A percentile compares a stretch with the other conserved stretches of the same genome.
Conservation (phyloP, 768 basidiomycete species). For the Agrocybe pediades region DNA sequence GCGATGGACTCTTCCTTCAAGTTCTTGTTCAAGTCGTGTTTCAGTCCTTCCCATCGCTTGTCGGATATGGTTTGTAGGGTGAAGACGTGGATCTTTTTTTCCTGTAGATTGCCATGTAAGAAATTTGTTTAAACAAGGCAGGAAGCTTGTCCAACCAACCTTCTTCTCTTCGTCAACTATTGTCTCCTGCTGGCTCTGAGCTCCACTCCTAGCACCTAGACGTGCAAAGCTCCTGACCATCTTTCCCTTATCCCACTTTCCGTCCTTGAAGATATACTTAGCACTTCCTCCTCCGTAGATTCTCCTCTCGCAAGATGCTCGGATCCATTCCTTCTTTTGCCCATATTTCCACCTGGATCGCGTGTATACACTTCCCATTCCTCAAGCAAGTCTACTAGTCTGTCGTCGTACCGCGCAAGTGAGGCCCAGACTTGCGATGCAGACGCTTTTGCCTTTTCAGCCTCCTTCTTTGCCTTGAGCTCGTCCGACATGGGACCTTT, state of each 20-base stretch:
- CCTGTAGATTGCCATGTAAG: conserved; percentile 27
- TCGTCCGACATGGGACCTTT: conserved; percentile 12
- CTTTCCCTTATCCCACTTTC: conserved; percentile 71
- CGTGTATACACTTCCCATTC: conserved; percentile 61
- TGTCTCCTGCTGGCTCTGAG: conserved; percentile 30
- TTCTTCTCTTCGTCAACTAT: conserved; percentile 35
- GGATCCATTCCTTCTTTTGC: conserved; percentile 26
- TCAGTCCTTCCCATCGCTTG: conserved; percentile 42
- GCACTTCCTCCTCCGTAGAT: conserved; percentile 29
- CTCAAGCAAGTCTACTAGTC: conserved; percentile 63
- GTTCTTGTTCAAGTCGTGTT: conserved; percentile 33
- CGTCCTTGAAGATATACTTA: conserved; percentile 50
- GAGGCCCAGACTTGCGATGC: conserved; percentile 64
- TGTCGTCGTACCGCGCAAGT: conserved; percentile 80
- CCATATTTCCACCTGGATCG: conserved; percentile 36
- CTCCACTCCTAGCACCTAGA: conserved; percentile 41
- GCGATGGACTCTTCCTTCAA: neutral
- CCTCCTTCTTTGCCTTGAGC: neutral
- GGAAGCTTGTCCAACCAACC: conserved; percentile 2
- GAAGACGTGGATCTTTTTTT: conserved; percentile 43
- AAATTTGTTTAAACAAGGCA: neutral
- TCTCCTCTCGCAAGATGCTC: conserved; percentile 26
- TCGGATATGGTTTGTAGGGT: conserved; percentile 48
- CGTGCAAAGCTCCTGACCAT: conserved; percentile 80
- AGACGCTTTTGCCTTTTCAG: conserved; percentile 24